phyloP scores from a whole-genome alignment of 73 alveolate species.

The Blepharisma stoltei region DNA sequence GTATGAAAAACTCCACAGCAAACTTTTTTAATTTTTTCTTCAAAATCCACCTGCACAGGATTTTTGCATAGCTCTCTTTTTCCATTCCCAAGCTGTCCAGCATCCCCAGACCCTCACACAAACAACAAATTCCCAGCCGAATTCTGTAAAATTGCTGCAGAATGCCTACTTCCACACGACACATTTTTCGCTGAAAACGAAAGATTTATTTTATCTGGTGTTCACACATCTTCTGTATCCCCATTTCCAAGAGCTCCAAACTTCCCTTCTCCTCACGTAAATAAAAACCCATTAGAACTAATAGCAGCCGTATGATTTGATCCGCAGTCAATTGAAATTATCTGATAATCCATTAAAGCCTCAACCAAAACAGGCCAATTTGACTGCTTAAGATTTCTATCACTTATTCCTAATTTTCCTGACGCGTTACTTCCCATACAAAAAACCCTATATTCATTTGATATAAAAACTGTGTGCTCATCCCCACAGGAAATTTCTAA shows the following conservation, averaged over 20 bases:
- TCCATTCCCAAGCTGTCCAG: conserved; percentile 39
- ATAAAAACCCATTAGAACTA: background rate
- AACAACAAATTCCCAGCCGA: background rate
- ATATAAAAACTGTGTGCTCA: conserved; percentile 50
- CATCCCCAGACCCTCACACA: conserved; percentile 31
- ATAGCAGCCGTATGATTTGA: conserved; percentile 16
- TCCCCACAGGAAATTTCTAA: conserved; percentile 53
- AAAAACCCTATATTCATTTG: conserved; percentile 29
- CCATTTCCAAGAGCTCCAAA: conserved; percentile 28
- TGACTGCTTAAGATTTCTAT: background rate
- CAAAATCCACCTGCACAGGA: background rate
- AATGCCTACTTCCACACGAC: conserved; percentile 29
- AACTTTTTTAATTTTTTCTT: conserved; percentile 46
- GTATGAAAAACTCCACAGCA: conserved; percentile 85
- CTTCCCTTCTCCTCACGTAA: conserved; percentile 16
- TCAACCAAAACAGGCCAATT: conserved; percentile 38
- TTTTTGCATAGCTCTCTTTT: conserved; percentile 1
- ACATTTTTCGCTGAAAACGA: background rate
- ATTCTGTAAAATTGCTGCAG: conserved; percentile 7
- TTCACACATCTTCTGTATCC: background rate
- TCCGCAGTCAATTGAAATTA: conserved; percentile 19
- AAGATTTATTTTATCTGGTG: conserved; percentile 6
- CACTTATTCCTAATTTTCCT: conserved; percentile 37
- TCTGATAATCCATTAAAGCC: conserved; percentile 21
- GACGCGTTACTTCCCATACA: conserved; percentile 39